Evolutionary conservation across 257 asterid genomes (phyloP), one percentile per base, ranked within the genome.

Genomic region (Solanum paucissectum): DNA sequence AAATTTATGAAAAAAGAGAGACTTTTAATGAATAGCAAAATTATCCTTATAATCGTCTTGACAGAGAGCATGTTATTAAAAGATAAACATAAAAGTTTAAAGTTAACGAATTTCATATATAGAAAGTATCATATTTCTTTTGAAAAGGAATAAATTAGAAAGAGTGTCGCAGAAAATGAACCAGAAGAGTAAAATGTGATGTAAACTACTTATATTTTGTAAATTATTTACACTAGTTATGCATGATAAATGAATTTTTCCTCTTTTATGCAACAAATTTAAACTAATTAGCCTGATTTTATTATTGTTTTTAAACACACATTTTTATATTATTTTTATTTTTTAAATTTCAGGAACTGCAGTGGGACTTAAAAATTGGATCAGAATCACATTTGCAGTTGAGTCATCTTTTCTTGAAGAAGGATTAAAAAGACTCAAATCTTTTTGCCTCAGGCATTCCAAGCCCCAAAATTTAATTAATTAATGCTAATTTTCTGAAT

Each of bases 381-480:
- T 72, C 4, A 89, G 79, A 38, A 91, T 96, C 42, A 96, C 98
- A n/a, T 96, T 91, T 36, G 98, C 98, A 2, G 94, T 38, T 6
- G 98, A 94, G 46, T 94, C 96, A 71, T 91, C 93, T 55, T 83
- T 92, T 33, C 83, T 76, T 6, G 83, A 76, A 76, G 58, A 76
- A 76, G 83, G 93, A 49, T 42, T 96, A 84, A 91, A 84, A 86
- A 92, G 98, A 89, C 74, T 94, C 36, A 91, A 93, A 86, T 89
- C 91, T 58, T 95, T 95, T 91, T 95, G 94, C 90, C 88, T 64
- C 69, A 87, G 94, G 55, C 94, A 95, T 87, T 93, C 98, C 14
- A 40, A 77, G 36, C 62, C 36, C 84, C 84, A 42, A n/a, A 42
- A 25, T 4, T 3, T 71, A 32, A 77, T 64, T 66, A 32, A 66